Evolutionary conservation across 2,329 filamentous ascomycete species (phyloP).

Genomic region (Camillea tinctor): DNA sequence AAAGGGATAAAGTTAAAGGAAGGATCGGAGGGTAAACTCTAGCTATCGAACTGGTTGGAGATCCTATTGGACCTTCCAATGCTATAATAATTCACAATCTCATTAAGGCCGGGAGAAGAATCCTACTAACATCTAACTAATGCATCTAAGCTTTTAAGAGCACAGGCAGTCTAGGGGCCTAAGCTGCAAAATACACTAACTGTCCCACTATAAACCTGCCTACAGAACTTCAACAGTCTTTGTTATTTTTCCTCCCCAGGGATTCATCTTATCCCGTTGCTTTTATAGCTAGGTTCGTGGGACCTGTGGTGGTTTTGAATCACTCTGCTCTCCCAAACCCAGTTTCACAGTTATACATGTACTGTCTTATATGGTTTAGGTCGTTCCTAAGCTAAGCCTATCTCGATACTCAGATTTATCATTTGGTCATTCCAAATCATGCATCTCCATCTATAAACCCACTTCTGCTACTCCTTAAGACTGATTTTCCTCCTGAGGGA

Average conservation of each 20-base stretch:
- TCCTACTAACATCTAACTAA: background rate
- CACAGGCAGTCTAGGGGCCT: background rate
- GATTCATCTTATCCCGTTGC: background rate
- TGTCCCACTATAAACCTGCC: background rate
- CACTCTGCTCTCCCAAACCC: background rate
- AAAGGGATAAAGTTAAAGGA: background rate
- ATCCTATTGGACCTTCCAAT: background rate
- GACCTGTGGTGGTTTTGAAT: background rate
- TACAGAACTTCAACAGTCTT: background rate
- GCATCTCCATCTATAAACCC: background rate
- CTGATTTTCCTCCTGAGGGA: background rate
- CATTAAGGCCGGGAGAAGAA: background rate
- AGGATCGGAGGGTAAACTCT: background rate
- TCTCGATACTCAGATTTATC: background rate
- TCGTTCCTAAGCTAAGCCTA: background rate
- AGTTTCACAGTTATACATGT: background rate
- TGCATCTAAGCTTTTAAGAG: background rate
- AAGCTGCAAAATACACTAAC: background rate
- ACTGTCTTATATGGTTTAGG: background rate
- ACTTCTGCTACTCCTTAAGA: background rate
- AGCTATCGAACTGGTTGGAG: background rate
- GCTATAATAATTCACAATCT: background rate
- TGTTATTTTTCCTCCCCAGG: background rate
- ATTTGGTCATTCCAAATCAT: background rate
- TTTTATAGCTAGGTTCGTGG: background rate